Conservation (phyloP, 306 rosid species). For the Trichosanthes truncata region DNA sequence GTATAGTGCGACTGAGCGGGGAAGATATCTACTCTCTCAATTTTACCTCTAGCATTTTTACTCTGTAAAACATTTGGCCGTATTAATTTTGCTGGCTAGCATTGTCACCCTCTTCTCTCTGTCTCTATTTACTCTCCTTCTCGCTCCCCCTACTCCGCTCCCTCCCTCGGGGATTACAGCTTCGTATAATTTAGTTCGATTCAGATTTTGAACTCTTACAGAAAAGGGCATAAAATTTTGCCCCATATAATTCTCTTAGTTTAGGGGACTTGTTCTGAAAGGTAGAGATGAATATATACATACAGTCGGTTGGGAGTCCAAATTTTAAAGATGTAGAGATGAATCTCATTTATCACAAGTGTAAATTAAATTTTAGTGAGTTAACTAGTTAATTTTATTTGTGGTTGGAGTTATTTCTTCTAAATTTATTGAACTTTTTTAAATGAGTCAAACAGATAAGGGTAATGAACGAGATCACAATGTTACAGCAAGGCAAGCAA, state of each 20-base stretch:
- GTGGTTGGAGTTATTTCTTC: neutral
- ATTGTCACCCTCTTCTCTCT: neutral
- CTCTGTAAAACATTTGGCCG: constrained; percentile 4
- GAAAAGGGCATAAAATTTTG: constrained; percentile 9
- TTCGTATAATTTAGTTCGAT: neutral
- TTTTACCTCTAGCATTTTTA: neutral
- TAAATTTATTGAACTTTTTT: neutral
- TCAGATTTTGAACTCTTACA: neutral
- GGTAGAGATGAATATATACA: neutral
- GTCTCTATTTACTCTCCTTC: neutral
- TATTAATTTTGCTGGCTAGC: constrained; percentile 4
- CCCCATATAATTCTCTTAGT: neutral
- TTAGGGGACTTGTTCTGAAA: neutral
- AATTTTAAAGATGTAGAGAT: neutral
- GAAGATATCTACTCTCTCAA: neutral
- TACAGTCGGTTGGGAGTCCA: neutral
- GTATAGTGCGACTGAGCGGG: constrained; percentile 9
- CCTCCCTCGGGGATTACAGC: neutral
- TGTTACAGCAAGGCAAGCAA: neutral
- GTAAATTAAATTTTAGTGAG: neutral
- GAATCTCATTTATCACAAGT: neutral
- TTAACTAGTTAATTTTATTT: neutral
- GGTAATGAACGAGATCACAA: neutral
- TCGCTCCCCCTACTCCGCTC: neutral
- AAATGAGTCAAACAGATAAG: neutral